phyloP scores from a whole-genome alignment of 139 green algal genomes.

The Closterium sp. region DNA sequence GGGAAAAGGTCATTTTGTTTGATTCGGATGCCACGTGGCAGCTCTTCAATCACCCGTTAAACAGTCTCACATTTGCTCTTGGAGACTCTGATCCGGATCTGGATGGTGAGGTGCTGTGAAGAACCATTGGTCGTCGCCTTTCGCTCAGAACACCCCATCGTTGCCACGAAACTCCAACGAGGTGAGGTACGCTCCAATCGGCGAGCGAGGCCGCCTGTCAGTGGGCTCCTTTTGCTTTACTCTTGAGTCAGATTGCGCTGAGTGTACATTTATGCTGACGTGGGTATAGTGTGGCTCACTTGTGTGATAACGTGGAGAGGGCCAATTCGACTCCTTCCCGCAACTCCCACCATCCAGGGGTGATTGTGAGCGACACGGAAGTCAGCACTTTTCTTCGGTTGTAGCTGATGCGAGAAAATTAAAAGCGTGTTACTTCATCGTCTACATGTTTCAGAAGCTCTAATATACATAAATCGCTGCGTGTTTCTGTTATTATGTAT shows the following conservation, averaged over 20 bases:
- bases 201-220: neutral
- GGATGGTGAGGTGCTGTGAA: neutral
- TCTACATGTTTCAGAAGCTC: too few relatives aligned
- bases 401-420: neutral
- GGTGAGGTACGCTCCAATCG: neutral
- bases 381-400: neutral
- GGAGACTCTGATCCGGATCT: neutral
- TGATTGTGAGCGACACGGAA: neutral
- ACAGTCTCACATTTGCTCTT: neutral
- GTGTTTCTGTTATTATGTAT: too few relatives aligned
- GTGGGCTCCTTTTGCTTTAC: neutral
- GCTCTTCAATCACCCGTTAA: neutral
- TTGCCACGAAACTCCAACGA: neutral
- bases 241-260: neutral
- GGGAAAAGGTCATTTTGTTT: neutral
- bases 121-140: neutral
- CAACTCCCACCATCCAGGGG: neutral
- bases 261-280: neutral
- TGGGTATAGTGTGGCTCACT: neutral
- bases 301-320: neutral
- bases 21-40: neutral
- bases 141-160: too few relatives aligned
- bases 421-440: too few relatives aligned
- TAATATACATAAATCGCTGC: too few relatives aligned
- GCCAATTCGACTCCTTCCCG: neutral